These are phyloP conservation scores for Salix viminalis DNA, from an alignment of 345 rosid genomes.

Conservation along the genomic window DNA sequence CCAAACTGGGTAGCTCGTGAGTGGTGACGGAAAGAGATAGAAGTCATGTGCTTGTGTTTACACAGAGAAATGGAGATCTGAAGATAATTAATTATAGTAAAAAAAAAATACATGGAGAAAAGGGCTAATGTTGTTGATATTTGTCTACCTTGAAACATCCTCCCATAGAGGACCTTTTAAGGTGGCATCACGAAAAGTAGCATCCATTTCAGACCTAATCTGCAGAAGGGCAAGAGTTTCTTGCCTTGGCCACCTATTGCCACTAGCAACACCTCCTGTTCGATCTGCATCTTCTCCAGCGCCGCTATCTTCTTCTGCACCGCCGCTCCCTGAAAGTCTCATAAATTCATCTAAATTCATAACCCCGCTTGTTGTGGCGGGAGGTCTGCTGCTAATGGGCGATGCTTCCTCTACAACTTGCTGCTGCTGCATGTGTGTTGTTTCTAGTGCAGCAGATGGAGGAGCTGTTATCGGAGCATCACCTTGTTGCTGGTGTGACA, in stretches of 20 bases:
- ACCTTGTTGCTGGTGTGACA: neutral
- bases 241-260: slow-evolving; percentile 89
- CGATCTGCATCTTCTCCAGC: slow-evolving; percentile 43
- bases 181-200: slow-evolving; percentile 71
- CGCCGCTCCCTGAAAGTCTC: slow-evolving; percentile 41
- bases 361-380: slow-evolving; percentile 27
- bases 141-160: slow-evolving; percentile 68
- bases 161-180: slow-evolving; percentile 93
- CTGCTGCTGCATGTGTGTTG: slow-evolving; percentile 21
- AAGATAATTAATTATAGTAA: neutral
- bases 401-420: slow-evolving; percentile 74
- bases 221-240: slow-evolving; percentile 75
- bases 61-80: slow-evolving; percentile 20
- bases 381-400: slow-evolving; percentile 86
- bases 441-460: slow-evolving; percentile 10
- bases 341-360: slow-evolving; percentile 53
- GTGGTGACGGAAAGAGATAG: slow-evolving; percentile 38
- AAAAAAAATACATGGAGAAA: neutral
- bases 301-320: slow-evolving; percentile 20
- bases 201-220: slow-evolving; percentile 92
- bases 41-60: slow-evolving; percentile 39
- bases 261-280: slow-evolving; percentile 43
- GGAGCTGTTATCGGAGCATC: slow-evolving; percentile 6
- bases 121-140: neutral
- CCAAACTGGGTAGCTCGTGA: slow-evolving; percentile 34